Percentiles rank a stretch among this genome's conserved stretches.
Evolutionary conservation across 2,329 filamentous ascomycete genomes (phyloP).

Genomic region (Hypoxylon sp.): DNA sequence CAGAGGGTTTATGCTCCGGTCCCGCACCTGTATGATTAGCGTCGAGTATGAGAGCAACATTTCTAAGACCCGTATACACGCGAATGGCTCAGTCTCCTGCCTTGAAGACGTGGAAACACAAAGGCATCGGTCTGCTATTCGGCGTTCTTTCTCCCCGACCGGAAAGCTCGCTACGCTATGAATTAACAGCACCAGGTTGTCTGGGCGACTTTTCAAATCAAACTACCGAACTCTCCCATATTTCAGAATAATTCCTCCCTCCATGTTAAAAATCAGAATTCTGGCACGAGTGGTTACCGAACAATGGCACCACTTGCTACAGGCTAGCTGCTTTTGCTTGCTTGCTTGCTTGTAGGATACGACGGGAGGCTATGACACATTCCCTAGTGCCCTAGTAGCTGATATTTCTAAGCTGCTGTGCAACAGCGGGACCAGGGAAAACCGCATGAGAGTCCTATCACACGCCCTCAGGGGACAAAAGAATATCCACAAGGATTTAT

Average conservation of each 20-base stretch:
- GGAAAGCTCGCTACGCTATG: not conserved
- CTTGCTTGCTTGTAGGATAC: not conserved
- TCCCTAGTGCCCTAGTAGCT: not conserved
- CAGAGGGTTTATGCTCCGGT: not conserved
- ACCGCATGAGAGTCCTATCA: constrained; percentile 35
- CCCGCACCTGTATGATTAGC: constrained; percentile 3
- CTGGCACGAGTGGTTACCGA: not conserved
- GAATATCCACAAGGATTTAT: not conserved
- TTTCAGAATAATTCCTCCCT: not conserved
- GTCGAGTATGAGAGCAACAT: constrained; percentile 5
- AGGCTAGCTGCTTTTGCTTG: not conserved
- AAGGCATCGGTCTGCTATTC: not conserved
- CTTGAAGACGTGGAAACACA: not conserved
- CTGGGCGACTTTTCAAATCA: not conserved
- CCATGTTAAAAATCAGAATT: not conserved
- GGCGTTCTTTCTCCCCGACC: not conserved
- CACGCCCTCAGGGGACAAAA: constrained; percentile 26
- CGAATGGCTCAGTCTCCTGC: constrained; percentile 12
- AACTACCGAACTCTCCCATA: not conserved
- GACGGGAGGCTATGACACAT: not conserved
- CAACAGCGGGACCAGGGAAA: constrained; percentile 30
- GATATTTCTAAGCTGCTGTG: constrained; percentile 21
- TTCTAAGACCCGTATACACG: not conserved
- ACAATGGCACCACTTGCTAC: constrained; percentile 1
- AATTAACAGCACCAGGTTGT: not conserved